These are phyloP conservation scores for Lactifluus echinatus DNA, from an alignment of 768 basidiomycete genomes.

Conservation along the genomic window DNA sequence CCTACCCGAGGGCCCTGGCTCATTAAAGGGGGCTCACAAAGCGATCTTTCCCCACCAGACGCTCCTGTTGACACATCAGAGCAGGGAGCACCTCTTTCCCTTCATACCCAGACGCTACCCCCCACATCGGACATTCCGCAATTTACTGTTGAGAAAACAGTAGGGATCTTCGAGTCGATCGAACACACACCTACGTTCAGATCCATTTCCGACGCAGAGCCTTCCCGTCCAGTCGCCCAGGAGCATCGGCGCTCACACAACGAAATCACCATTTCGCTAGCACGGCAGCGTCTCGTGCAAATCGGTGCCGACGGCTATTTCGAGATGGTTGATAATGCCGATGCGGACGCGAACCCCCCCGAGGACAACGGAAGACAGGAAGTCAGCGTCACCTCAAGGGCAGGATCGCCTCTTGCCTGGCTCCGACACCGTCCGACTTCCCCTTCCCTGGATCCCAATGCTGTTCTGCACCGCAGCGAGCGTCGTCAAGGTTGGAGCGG, in stretches of 20 bases:
- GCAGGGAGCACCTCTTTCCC: not conserved
- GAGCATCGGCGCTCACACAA: not conserved
- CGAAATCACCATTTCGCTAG: not conserved
- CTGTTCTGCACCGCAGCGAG: slow-evolving; percentile 13
- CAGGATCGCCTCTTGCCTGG: not conserved
- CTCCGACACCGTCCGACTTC: not conserved
- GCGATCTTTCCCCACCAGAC: not conserved
- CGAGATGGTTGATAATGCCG: not conserved
- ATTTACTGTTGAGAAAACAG: not conserved
- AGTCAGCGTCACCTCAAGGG: not conserved
- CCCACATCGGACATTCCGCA: not conserved
- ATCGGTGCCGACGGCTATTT: not conserved
- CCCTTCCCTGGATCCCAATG: not conserved
- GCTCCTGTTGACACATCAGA: not conserved
- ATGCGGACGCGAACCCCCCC: not conserved
- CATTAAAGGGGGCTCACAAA: not conserved
- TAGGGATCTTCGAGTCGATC: not conserved
- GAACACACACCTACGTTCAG: not conserved
- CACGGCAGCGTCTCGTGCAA: not conserved
- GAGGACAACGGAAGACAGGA: not conserved
- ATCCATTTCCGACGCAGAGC: not conserved
- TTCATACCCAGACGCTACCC: not conserved
- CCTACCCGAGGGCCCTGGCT: not conserved
- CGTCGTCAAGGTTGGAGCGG: slow-evolving; percentile 19
- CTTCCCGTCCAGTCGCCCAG: not conserved